Evolutionary conservation across 306 rosid species (phyloP).

Genomic region (Gillenia trifoliata): DNA sequence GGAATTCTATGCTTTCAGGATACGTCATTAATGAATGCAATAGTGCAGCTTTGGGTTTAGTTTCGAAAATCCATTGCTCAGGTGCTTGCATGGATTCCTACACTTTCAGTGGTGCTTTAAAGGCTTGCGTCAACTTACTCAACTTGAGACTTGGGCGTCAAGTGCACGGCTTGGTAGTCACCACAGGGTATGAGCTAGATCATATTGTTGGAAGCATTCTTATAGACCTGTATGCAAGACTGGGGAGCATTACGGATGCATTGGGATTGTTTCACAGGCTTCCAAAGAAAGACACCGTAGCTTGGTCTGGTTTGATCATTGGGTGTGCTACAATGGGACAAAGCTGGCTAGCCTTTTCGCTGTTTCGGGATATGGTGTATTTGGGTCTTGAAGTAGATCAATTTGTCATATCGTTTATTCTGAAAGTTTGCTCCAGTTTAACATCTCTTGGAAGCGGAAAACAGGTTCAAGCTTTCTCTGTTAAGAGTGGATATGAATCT

Average conservation of each 20-base stretch:
- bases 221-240: conserved; percentile 49
- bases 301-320: conserved; percentile 79
- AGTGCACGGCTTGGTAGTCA: conserved; percentile 70
- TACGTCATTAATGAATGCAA: conserved; percentile 43
- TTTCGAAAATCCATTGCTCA: conserved; percentile 41
- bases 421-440: conserved; percentile 61
- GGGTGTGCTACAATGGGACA: conserved; percentile 67
- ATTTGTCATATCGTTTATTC: conserved; percentile 57
- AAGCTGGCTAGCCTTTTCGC: conserved; percentile 44
- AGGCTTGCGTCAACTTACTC: conserved; percentile 51
- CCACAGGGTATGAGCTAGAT: conserved; percentile 59
- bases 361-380: conserved; percentile 54
- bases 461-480: conserved; percentile 65
- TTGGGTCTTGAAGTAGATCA: conserved; percentile 56
- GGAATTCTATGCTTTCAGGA: conserved; percentile 90
- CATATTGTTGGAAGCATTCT: conserved; percentile 75
- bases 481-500: conserved; percentile 63
- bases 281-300: conserved; percentile 58
- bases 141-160: conserved; percentile 53
- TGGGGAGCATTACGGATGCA: conserved; percentile 48
- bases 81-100: conserved; percentile 55
- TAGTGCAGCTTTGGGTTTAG: conserved; percentile 44
- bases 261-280: conserved; percentile 57
- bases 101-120: conserved; percentile 62
- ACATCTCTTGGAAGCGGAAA: conserved; percentile 70